These are phyloP conservation scores for Phyllostachys edulis DNA, from an alignment of 176 grass and related monocot species.

Conservation along the genomic window DNA sequence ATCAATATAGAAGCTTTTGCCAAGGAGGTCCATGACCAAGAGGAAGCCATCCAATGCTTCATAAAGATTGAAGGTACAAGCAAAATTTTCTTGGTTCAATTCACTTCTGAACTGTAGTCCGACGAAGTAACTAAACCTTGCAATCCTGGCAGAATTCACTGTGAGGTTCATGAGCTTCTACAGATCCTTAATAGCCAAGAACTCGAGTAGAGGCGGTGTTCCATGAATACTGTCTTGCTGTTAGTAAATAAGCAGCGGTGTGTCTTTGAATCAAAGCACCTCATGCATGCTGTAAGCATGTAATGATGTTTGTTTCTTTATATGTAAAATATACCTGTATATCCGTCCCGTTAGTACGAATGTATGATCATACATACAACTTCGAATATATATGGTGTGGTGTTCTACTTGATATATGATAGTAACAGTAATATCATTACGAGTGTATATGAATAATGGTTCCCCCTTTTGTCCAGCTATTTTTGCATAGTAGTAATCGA, in stretches of 20 bases:
- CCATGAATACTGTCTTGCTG: background rate
- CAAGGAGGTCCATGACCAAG: conserved; percentile 16
- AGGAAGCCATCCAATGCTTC: conserved; percentile 45
- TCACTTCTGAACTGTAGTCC: background rate
- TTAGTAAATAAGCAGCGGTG: conserved; percentile 28
- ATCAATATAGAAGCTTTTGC: conserved; percentile 44
- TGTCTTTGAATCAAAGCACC: conserved; percentile 1
- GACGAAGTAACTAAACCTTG: conserved; percentile 6
- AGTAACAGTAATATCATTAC: background rate
- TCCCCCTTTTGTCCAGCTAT: background rate
- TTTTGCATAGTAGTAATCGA: background rate
- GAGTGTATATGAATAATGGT: background rate
- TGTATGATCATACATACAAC: background rate
- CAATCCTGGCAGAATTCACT: conserved; percentile 55
- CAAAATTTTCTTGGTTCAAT: background rate
- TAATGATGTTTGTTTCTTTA: background rate
- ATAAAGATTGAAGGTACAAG: conserved; percentile 69
- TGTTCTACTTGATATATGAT: too few relatives aligned
- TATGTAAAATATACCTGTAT: background rate
- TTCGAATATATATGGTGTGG: too few relatives aligned
- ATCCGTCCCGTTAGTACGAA: background rate
- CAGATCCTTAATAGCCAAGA: conserved; percentile 52
- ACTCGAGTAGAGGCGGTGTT: background rate
- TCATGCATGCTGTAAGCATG: background rate
- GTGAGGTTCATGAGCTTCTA: conserved; percentile 74